Percentiles rank a stretch among this genome's conserved stretches.
Conservation (phyloP, 306 rosid genomes). For the Nissolia schottii region DNA sequence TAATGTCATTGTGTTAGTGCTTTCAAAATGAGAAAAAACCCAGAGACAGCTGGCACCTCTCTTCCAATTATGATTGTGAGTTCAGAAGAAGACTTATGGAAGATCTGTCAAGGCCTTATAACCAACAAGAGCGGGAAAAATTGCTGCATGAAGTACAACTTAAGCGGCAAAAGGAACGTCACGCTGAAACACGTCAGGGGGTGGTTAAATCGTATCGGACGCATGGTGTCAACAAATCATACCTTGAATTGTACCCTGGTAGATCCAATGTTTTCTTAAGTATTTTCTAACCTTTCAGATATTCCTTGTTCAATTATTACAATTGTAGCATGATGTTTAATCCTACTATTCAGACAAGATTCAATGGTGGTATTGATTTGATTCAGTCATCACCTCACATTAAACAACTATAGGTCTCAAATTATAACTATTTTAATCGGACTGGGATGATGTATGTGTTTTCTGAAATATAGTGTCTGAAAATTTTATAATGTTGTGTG, state of each 20-base stretch:
- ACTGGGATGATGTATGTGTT: neutral
- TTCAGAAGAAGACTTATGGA: conserved; percentile 56
- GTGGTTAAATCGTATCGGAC: conserved; percentile 17
- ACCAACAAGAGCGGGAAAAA: conserved; percentile 26
- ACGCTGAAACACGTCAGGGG: conserved; percentile 33
- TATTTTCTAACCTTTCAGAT: neutral
- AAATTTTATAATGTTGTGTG: neutral
- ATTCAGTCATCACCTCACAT: neutral
- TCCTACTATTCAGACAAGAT: neutral
- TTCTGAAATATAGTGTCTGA: neutral
- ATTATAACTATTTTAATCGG: neutral
- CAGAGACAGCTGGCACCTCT: neutral
- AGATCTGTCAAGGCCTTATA: conserved; percentile 51
- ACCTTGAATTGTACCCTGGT: conserved; percentile 53
- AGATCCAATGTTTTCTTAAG: conserved; percentile 26
- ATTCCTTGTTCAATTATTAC: neutral
- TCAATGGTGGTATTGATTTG: neutral
- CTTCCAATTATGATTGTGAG: conserved; percentile 12
- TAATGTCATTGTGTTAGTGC: conserved; percentile 20
- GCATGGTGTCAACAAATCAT: conserved; percentile 35
- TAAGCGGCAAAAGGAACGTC: conserved; percentile 14
- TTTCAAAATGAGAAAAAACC: conserved; percentile 29
- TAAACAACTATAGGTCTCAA: neutral
- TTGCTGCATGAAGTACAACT: conserved; percentile 5
- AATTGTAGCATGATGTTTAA: neutral